Base-by-base conservation (phyloP, 352 stramenopile species). In the Globisporangium heterothallicum region DNA sequence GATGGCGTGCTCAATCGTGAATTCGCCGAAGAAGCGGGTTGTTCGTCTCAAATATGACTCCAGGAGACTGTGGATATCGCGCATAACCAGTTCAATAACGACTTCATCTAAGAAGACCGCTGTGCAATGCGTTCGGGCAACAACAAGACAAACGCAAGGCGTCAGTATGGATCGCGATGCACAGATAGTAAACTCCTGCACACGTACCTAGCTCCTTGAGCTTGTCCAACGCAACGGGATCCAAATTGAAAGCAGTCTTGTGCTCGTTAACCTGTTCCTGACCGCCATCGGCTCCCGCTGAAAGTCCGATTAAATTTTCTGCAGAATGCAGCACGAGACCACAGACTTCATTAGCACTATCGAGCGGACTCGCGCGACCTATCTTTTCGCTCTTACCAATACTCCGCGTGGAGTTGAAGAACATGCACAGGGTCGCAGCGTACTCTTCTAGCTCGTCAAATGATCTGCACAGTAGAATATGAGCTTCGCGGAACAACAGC, bases 51-150 rank as follows among this genome's bases (percentile, higher is more conserved):
- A 45, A 53, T 88, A 92, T 7, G 71, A 53, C 3, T 88, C 74
- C 27, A 92, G 56, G 5, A 92, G 64, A 27, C 53, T 72, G 35
- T 90, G 75, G 27, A 88, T 63, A 38, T 92, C 82, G 22, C 79
- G 74, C 74, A 89, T 85, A 6, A 88, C 72, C 22, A 92, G 59
- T 26, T 91, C 77, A 12, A 85, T 55, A n/a, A 92, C 73, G 19
- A 92, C 71, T 53, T 92, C 82, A 21, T 92, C 74, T 16, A 92
- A 60, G 43, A 91, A 91, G 14, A 85, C 65, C 6, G 75, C 78
- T 89, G n/a, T 9, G 22, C n/a, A 48, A 9, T 13, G 51, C 24
- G 40, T 48, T 18, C 4, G 42, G 6, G 36, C 24, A 41, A 14
- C 16, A n/a, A 14, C 4, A 40, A 10, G 35, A 53, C 35, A 21